A percentile compares a stretch with the other conserved stretches of the same genome.
Evolutionary conservation across 163 green algal species (phyloP).

Genomic region (Prototheca cutis): DNA sequence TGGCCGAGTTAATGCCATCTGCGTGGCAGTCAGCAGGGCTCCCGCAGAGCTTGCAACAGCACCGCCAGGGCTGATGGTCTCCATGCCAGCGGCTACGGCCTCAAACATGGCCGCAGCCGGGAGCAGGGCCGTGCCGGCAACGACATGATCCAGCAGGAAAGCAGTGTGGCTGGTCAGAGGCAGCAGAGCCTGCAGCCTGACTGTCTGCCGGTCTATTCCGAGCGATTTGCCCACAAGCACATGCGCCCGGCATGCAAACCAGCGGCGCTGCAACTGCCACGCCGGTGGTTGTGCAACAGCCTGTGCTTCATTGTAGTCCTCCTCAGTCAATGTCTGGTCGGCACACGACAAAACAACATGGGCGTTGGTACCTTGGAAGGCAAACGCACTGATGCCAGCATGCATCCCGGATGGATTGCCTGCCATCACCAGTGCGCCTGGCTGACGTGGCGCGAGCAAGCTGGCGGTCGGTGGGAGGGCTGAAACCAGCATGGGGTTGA

Average conservation of each 20-base stretch:
- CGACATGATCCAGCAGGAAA: constrained; percentile 10
- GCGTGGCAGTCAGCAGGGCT: not conserved
- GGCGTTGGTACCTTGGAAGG: constrained; percentile 76
- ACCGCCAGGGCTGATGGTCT: too few relatives aligned
- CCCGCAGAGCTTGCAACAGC: not conserved
- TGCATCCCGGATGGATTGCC: too few relatives aligned
- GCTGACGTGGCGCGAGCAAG: too few relatives aligned
- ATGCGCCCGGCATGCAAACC: constrained; percentile 13
- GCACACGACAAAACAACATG: constrained; percentile 45
- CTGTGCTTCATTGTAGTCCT: too few relatives aligned
- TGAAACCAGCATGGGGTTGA: constrained; percentile 36
- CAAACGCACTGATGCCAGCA: constrained; percentile 63
- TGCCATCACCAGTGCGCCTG: too few relatives aligned
- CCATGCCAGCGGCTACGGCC: constrained; percentile 1
- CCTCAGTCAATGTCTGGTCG: too few relatives aligned
- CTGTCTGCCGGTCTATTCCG: not conserved
- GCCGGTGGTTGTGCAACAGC: too few relatives aligned
- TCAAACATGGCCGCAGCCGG: constrained; percentile 12
- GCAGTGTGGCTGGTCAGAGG: not conserved
- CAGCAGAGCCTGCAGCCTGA: not conserved
- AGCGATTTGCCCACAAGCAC: too few relatives aligned
- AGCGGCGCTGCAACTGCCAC: too few relatives aligned
- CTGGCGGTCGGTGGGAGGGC: too few relatives aligned
- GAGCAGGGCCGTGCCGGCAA: constrained; percentile 1
- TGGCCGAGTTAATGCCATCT: not conserved